A percentile compares a stretch with the other conserved stretches of the same genome.
These are phyloP conservation scores for Aspergillus sp. DNA, from an alignment of 2,329 filamentous ascomycete genomes.

Conservation along the genomic window DNA sequence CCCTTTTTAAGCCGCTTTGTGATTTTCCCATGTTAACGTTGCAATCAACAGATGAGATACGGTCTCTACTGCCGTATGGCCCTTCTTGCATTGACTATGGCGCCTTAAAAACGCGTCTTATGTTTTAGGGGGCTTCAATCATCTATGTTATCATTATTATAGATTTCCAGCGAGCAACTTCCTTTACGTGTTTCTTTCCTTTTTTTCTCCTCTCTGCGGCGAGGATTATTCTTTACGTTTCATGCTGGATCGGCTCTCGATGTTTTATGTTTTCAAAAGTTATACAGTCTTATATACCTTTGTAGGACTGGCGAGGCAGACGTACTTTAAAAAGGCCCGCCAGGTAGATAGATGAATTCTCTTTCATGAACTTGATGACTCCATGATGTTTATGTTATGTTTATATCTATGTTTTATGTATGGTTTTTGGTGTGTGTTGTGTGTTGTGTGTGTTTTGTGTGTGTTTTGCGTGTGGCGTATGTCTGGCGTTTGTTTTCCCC, in stretches of 20 bases:
- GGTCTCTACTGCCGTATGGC: constrained; percentile 98
- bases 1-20: neutral
- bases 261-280: constrained; percentile 28
- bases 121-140: constrained; percentile 14
- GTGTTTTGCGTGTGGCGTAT: constrained; percentile 16
- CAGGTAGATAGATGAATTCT: constrained; percentile 40
- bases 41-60: constrained; percentile 76
- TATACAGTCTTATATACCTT: constrained; percentile 29
- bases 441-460: constrained; percentile 20
- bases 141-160: constrained; percentile 18
- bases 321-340: constrained; percentile 20
- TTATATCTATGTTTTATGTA: constrained; percentile 27
- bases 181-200: neutral
- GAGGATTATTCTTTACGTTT: constrained; percentile 14
- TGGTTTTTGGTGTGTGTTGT: constrained; percentile 21
- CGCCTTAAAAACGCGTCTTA: constrained; percentile 33
- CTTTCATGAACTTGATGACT: constrained; percentile 33
- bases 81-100: constrained; percentile 89
- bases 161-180: constrained; percentile 8
- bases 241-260: constrained; percentile 18
- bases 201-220: constrained; percentile 16
- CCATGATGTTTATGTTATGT: constrained; percentile 32
- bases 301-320: constrained; percentile 29
- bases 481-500: constrained; percentile 16
- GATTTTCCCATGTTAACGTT: constrained; percentile 44